Conservation (phyloP, 2,329 filamentous ascomycete genomes). For the Colletotrichum tamarilloi region DNA sequence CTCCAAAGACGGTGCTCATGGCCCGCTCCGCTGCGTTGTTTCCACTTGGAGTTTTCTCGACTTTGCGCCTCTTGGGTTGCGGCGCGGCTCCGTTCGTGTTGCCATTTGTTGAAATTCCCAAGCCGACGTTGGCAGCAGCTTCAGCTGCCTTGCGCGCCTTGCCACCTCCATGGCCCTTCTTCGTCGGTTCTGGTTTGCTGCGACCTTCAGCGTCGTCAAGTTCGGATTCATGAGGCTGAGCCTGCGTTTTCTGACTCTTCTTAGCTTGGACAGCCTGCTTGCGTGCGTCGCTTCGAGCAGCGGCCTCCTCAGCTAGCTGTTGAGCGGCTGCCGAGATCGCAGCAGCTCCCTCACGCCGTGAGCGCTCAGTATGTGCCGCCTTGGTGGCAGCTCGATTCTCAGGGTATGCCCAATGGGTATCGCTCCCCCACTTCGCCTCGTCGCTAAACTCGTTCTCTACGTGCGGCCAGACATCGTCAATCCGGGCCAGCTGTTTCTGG, state of each 20-base stretch:
- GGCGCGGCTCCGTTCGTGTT: slow-evolving; percentile 63
- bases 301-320: slow-evolving; percentile 83
- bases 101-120: slow-evolving; percentile 72
- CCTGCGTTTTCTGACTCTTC: slow-evolving; percentile 75
- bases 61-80: slow-evolving; percentile 81
- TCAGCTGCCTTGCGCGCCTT: slow-evolving; percentile 74
- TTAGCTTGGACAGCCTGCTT: slow-evolving; percentile 85
- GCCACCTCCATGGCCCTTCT: slow-evolving; percentile 69
- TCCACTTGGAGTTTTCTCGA: slow-evolving; percentile 72
- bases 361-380: slow-evolving; percentile 76
- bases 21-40: slow-evolving; percentile 72
- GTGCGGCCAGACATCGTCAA: slow-evolving; percentile 88
- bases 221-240: slow-evolving; percentile 80
- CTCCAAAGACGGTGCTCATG: slow-evolving; percentile 68
- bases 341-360: slow-evolving; percentile 81
- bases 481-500: slow-evolving; percentile 83
- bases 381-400: slow-evolving; percentile 76
- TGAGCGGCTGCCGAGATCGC: slow-evolving; percentile 82
- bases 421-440: slow-evolving; percentile 91
- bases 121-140: slow-evolving; percentile 62
- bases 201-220: slow-evolving; percentile 75
- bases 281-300: slow-evolving; percentile 83
- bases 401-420: slow-evolving; percentile 94
- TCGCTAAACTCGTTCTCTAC: slow-evolving; percentile 92
- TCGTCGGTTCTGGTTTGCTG: slow-evolving; percentile 60